These are phyloP conservation scores for Petasospora rhodanensis DNA, from an alignment of 1,139 yeast species.

Conservation along the genomic window DNA sequence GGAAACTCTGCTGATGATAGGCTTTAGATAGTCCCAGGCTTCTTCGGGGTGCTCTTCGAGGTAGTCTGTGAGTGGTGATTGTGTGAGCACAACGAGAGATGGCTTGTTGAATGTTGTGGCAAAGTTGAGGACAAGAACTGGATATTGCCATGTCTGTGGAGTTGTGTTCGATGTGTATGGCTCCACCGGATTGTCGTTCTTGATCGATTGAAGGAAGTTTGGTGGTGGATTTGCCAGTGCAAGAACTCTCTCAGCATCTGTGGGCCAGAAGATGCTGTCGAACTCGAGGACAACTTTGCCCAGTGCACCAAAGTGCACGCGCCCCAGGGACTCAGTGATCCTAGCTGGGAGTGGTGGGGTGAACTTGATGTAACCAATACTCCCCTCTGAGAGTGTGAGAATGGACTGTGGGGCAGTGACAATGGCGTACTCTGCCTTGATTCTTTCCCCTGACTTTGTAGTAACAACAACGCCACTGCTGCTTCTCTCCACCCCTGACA, in stretches of 20 bases:
- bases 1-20: conserved; percentile 31
- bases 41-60: conserved; percentile 38
- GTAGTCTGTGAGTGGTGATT: conserved; percentile 61
- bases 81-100: conserved; percentile 58
- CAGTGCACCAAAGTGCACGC: conserved; percentile 62
- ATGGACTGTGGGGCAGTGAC: conserved; percentile 78
- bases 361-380: conserved; percentile 47
- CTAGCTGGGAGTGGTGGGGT: conserved; percentile 50
- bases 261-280: conserved; percentile 62
- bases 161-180: conserved; percentile 8
- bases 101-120: conserved; percentile 37
- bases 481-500: conserved; percentile 35
- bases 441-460: conserved; percentile 26
- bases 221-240: conserved; percentile 38
- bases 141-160: conserved; percentile 43
- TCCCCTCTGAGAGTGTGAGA: conserved; percentile 35
- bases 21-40: conserved; percentile 41
- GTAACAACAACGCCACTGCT: conserved; percentile 25
- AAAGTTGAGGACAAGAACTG: conserved; percentile 46
- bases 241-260: conserved; percentile 43
- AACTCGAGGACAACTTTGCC: conserved; percentile 81
- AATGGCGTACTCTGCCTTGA: conserved; percentile 47
- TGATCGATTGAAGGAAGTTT: conserved; percentile 14
- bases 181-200: conserved; percentile 7
- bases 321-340: conserved; percentile 41